Evolutionary conservation across 2,329 filamentous ascomycete genomes (phyloP).

Genomic region (Botrytis fabae): DNA sequence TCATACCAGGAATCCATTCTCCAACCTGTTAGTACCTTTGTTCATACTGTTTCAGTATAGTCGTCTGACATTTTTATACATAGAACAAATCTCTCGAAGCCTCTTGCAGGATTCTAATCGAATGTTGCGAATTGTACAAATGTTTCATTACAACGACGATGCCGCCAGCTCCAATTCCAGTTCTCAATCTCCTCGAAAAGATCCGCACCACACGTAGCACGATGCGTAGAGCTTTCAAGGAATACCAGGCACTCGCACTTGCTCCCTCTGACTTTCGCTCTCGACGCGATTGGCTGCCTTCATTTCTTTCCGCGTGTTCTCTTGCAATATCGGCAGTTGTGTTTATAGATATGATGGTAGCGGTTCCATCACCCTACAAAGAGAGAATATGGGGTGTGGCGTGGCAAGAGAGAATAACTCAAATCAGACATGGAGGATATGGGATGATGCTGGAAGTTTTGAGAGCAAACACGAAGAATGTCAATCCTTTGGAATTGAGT

Average conservation of each 20-base stretch:
- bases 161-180: constrained; percentile 6
- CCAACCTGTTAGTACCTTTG: constrained; percentile 19
- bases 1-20: constrained; percentile 19
- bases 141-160: constrained; percentile 21
- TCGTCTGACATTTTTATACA: neutral
- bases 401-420: constrained; percentile 25
- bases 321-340: constrained; percentile 25
- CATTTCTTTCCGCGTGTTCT: constrained; percentile 27
- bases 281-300: constrained; percentile 28
- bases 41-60: neutral
- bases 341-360: constrained; percentile 26
- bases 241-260: constrained; percentile 26
- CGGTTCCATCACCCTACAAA: constrained; percentile 26
- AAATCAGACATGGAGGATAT: constrained; percentile 28
- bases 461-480: constrained; percentile 24
- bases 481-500: constrained; percentile 27
- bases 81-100: constrained; percentile 28
- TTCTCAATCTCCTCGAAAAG: constrained; percentile 25
- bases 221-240: constrained; percentile 27
- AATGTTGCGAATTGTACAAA: constrained; percentile 29
- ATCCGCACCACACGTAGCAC: constrained; percentile 26
- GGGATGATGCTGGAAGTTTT: constrained; percentile 28
- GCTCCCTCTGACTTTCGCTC: constrained; percentile 24
- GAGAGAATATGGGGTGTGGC: constrained; percentile 28
- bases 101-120: constrained; percentile 24